Percentiles rank a stretch among this genome's conserved stretches.
Evolutionary conservation across 129 eudicot genomes (phyloP).

Genomic region (Rutidosis leptorrhynchoides): DNA sequence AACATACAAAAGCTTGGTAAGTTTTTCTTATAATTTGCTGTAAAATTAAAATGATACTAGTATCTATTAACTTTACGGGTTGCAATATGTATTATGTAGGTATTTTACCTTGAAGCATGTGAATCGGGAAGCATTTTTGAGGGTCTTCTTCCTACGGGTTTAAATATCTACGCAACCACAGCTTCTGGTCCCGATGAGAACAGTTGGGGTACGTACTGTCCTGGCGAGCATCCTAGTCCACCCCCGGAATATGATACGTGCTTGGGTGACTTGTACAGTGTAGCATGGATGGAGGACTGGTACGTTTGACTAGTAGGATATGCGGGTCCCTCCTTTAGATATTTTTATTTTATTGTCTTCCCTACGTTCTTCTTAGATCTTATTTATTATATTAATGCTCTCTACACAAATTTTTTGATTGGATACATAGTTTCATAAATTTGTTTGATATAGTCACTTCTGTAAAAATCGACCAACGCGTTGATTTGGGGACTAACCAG

Average conservation of each 20-base stretch:
- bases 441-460: background rate
- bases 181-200: conserved; percentile 85
- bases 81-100: conserved; percentile 39
- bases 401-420: background rate
- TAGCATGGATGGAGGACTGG: conserved; percentile 99
- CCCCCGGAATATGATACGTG: conserved; percentile 91
- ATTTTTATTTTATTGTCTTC: too few species aligned
- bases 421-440: background rate
- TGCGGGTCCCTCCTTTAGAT: background rate
- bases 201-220: conserved; percentile 97
- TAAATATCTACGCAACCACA: conserved; percentile 92
- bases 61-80: conserved; percentile 1
- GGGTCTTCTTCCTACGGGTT: conserved; percentile 80
- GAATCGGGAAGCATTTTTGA: conserved; percentile 96
- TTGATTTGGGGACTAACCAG: too few species aligned
- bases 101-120: conserved; percentile 96
- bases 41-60: conserved; percentile 5
- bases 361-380: background rate
- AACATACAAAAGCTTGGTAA: conserved; percentile 92
- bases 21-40: conserved; percentile 10
- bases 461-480: too few species aligned
- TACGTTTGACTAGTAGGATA: conserved; percentile 24
- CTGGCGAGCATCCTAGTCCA: conserved; percentile 72
- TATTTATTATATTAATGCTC: background rate
- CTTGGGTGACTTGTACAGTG: conserved; percentile 94